phyloP scores from a whole-genome alignment of 2,329 filamentous ascomycete genomes.

The Cercospora nicotianae region DNA sequence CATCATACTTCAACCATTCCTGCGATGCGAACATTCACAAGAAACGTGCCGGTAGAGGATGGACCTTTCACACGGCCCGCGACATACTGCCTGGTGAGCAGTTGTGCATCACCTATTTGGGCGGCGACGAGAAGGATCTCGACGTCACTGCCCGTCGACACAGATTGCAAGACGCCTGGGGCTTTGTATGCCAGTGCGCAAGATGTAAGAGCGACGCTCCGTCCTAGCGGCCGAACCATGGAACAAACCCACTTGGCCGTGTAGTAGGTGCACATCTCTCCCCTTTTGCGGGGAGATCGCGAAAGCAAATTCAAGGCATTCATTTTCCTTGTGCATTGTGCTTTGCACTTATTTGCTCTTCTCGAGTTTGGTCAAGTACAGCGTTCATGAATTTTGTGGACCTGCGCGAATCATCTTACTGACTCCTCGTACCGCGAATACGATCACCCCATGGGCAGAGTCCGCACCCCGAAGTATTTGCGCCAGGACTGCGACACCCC shows the following conservation, averaged over 20 bases:
- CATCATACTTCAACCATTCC: conserved; percentile 53
- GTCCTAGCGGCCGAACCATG: not conserved
- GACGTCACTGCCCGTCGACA: conserved; percentile 40
- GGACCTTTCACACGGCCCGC: conserved; percentile 43
- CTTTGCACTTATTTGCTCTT: not conserved
- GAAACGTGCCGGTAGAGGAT: conserved; percentile 42
- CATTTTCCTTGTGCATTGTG: not conserved
- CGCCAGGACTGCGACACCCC: not conserved
- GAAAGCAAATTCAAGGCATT: not conserved
- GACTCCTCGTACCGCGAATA: not conserved
- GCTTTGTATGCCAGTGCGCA: conserved; percentile 48
- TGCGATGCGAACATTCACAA: conserved; percentile 49
- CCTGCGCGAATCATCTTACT: not conserved
- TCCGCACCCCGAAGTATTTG: not conserved
- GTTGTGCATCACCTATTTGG: conserved; percentile 52
- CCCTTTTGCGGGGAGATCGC: not conserved
- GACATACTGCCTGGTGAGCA: conserved; percentile 45
- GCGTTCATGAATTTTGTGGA: not conserved
- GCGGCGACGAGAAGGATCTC: conserved; percentile 48
- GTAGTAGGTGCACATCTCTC: not conserved
- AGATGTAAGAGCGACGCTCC: conserved; percentile 36
- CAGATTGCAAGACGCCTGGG: conserved; percentile 46
- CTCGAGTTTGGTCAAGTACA: not conserved
- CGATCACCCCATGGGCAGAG: not conserved
- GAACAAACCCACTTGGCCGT: not conserved